Evolutionary conservation across 2,329 filamentous ascomycete genomes (phyloP).

Genomic region (Trichoderma hamatum): DNA sequence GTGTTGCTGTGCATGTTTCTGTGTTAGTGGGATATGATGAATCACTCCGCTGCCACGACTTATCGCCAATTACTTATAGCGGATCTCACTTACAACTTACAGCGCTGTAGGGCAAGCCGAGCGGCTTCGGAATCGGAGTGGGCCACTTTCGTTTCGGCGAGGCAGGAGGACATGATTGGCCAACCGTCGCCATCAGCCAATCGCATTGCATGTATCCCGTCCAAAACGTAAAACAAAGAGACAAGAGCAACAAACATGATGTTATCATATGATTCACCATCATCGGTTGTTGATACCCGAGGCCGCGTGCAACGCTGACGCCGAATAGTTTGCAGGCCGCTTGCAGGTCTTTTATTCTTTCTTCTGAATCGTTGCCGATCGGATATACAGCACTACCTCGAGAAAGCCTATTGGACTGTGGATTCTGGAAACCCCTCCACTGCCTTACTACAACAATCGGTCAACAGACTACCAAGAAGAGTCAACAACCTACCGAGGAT

Average conservation of each 20-base stretch:
- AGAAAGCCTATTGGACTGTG: neutral
- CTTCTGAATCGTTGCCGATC: neutral
- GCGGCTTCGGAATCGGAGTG: neutral
- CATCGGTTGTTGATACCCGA: neutral
- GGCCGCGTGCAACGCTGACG: neutral
- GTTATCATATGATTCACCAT: neutral
- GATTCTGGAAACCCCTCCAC: neutral
- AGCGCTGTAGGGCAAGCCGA: neutral
- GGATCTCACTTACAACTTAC: neutral
- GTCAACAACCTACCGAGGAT: no score
- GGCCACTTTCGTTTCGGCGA: neutral
- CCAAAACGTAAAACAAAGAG: neutral
- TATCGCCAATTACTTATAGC: neutral
- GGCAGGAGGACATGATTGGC: neutral
- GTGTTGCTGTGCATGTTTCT: neutral
- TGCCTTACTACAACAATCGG: neutral
- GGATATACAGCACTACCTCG: neutral
- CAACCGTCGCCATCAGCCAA: neutral
- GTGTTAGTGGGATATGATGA: neutral
- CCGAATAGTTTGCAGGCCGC: neutral
- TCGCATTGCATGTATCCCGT: neutral
- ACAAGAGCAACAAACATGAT: neutral
- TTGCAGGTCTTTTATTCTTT: neutral
- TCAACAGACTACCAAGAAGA: neutral
- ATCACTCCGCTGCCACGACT: no score